phyloP scores from a whole-genome alignment of 2,329 filamentous ascomycete genomes.

The Aschersonia sp. region DNA sequence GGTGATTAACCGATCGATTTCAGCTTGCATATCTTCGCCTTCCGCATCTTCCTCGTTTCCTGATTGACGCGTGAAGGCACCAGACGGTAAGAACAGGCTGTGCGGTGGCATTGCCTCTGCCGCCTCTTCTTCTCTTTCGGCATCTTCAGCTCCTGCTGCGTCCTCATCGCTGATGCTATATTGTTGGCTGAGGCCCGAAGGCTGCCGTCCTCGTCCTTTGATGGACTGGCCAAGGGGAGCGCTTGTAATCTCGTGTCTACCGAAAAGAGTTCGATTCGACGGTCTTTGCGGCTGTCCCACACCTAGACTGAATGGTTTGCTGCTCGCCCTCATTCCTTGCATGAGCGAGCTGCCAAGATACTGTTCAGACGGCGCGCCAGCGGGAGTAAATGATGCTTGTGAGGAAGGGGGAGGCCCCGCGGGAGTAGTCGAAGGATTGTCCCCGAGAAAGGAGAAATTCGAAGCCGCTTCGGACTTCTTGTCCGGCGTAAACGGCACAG shows the following conservation, averaged over 20 bases:
- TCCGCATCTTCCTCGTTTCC: conserved; percentile 12
- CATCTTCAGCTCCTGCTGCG: conserved; percentile 16
- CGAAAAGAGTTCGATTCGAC: conserved; percentile 22
- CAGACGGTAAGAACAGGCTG: conserved; percentile 17
- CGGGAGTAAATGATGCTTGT: conserved; percentile 38
- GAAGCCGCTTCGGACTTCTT: conserved; percentile 17
- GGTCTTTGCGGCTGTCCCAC: conserved; percentile 11
- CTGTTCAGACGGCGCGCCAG: conserved; percentile 39
- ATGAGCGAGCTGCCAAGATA: conserved; percentile 41
- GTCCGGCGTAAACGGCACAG: conserved; percentile 35
- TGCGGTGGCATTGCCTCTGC: conserved; percentile 16
- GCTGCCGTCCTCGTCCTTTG: conserved; percentile 24
- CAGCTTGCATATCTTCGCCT: conserved; percentile 15
- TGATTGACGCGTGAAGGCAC: conserved; percentile 5
- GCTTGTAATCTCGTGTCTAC: conserved; percentile 19
- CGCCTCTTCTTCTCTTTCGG: conserved; percentile 17
- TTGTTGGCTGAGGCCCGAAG: conserved; percentile 35
- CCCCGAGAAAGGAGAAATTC: conserved; percentile 23
- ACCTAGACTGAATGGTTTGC: conserved; percentile 26
- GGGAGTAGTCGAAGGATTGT: conserved; percentile 37
- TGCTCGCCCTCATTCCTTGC: conserved; percentile 23
- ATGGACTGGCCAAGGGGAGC: conserved; percentile 34
- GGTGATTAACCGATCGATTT: conserved; percentile 21
- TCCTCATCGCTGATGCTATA: conserved; percentile 19
- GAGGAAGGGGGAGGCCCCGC: conserved; percentile 36